phyloP scores from a whole-genome alignment of 768 basidiomycete genomes.

The Naematelia aurantialba region DNA sequence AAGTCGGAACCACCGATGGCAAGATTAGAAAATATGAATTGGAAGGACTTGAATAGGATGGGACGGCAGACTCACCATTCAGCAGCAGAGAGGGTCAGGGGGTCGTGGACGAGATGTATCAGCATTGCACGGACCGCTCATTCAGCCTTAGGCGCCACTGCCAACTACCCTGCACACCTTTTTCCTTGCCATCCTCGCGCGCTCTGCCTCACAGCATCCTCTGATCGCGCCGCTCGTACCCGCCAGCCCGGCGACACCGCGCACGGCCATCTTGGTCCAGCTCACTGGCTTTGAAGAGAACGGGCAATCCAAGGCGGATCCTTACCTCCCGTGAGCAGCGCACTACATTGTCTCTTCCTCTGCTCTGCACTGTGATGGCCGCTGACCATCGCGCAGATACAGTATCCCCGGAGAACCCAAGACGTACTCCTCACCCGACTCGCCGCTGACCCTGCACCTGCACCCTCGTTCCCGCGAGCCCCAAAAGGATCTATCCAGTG shows the following conservation, averaged over 20 bases:
- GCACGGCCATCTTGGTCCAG: slow-evolving; percentile 44
- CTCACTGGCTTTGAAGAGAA: slow-evolving; percentile 46
- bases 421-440: background rate
- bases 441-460: slow-evolving; percentile 1
- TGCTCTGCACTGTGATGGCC: background rate
- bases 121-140: background rate
- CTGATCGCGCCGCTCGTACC: background rate
- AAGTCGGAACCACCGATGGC: background rate
- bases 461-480: background rate
- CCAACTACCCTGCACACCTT: slow-evolving; percentile 40
- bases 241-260: slow-evolving; percentile 3
- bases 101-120: too few relatives aligned
- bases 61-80: too few relatives aligned
- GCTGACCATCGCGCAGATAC: background rate
- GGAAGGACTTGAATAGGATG: too few relatives aligned
- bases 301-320: slow-evolving; percentile 46
- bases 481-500: background rate
- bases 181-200: slow-evolving; percentile 32
- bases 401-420: background rate
- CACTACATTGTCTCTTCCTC: background rate
- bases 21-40: too few relatives aligned
- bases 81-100: too few relatives aligned
- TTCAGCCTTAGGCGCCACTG: slow-evolving; percentile 41
- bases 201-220: slow-evolving; percentile 32
- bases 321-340: slow-evolving; percentile 36